Conservation (phyloP, 2,329 filamentous ascomycete genomes). For the Aureobasidium melanogenum region DNA sequence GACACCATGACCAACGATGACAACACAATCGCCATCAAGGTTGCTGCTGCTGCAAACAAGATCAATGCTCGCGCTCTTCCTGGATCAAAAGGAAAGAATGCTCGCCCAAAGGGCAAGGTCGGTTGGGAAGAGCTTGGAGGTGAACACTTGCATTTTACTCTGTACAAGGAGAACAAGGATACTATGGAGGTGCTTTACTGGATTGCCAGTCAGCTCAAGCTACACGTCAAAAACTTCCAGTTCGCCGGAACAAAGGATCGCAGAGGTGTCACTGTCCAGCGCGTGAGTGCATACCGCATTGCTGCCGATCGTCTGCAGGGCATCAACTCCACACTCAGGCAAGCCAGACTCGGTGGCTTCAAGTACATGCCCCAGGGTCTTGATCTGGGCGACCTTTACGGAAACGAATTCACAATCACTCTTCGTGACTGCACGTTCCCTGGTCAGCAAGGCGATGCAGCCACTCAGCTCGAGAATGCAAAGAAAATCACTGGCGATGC, state of each 20-base stretch:
- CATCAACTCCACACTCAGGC: constrained; percentile 52
- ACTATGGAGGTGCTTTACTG: constrained; percentile 85
- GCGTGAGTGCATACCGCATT: constrained; percentile 59
- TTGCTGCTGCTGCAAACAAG: constrained; percentile 22
- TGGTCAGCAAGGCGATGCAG: constrained; percentile 25
- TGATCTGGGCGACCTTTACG: constrained; percentile 71
- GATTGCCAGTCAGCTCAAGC: constrained; percentile 63
- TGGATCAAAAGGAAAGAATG: constrained; percentile 13
- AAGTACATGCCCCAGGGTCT: constrained; percentile 63
- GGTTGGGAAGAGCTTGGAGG: constrained; percentile 61
- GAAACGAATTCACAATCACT: constrained; percentile 90
- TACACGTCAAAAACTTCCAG: constrained; percentile 58
- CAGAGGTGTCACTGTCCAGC: constrained; percentile 75
- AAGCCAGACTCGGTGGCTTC: constrained; percentile 60
- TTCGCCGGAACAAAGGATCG: constrained; percentile 91
- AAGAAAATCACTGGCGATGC: constrained; percentile 47
- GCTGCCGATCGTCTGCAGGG: constrained; percentile 54
- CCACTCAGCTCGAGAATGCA: constrained; percentile 33
- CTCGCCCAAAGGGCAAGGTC: constrained; percentile 34
- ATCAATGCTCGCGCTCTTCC: constrained; percentile 10
- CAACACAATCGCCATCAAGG: constrained; percentile 54
- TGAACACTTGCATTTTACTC: constrained; percentile 78
- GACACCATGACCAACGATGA: constrained; percentile 69
- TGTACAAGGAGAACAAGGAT: constrained; percentile 96
- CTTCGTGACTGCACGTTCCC: constrained; percentile 73